phyloP scores from a whole-genome alignment of 1,284 basidiomycete genomes.

The Lentinus polychrous region DNA sequence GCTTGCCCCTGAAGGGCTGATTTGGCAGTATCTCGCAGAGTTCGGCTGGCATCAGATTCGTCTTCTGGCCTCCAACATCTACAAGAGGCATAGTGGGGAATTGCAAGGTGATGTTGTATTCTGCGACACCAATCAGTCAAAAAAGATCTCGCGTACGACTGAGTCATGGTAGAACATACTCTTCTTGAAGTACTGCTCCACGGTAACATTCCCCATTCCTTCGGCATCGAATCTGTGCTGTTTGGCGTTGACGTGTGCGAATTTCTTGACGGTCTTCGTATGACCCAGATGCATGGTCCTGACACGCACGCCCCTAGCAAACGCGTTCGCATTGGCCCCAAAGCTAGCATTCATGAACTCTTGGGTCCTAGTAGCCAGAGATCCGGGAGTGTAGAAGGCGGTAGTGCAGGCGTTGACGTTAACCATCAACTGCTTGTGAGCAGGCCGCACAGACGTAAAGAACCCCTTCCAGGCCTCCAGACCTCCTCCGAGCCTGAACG shows the following conservation, averaged over 20 bases:
- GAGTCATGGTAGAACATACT: slow-evolving; percentile 34
- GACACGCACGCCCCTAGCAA: slow-evolving; percentile 55
- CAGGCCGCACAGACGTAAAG: slow-evolving; percentile 68
- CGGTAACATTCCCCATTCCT: slow-evolving; percentile 43
- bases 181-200: slow-evolving; percentile 55
- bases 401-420: slow-evolving; percentile 77
- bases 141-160: not conserved
- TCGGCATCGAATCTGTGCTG: slow-evolving; percentile 49
- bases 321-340: slow-evolving; percentile 41
- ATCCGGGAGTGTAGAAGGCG: slow-evolving; percentile 63
- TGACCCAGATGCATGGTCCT: slow-evolving; percentile 50
- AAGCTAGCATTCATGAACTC: slow-evolving; percentile 46
- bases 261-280: slow-evolving; percentile 51
- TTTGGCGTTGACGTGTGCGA: slow-evolving; percentile 39
- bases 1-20: slow-evolving; percentile 65
- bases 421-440: slow-evolving; percentile 68
- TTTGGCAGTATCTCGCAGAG: slow-evolving; percentile 63
- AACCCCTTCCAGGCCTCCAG: slow-evolving; percentile 69
- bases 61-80: slow-evolving; percentile 50
- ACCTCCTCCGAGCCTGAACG: slow-evolving; percentile 48
- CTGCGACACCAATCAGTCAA: slow-evolving; percentile 27
- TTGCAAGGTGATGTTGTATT: slow-evolving; percentile 45
- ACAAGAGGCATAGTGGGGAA: slow-evolving; percentile 52
- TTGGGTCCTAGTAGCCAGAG: slow-evolving; percentile 49
- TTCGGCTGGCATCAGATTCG: slow-evolving; percentile 55